Evolutionary conservation across 2,329 filamentous ascomycete species (phyloP).

Genomic region (Fusarium anthophilum): DNA sequence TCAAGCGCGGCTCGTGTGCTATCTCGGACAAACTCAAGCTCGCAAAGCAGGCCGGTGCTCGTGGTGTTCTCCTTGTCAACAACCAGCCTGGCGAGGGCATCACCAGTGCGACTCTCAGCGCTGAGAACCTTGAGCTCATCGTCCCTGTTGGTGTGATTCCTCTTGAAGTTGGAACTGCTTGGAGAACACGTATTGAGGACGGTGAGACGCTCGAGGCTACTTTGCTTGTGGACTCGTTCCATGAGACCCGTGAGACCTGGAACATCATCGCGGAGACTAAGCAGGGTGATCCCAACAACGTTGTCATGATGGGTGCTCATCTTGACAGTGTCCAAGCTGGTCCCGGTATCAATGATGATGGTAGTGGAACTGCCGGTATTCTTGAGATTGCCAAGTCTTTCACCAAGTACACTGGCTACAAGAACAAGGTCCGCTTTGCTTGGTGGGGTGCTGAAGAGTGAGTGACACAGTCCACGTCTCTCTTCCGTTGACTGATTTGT

Average conservation of each 20-base stretch:
- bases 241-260: slow-evolving; percentile 50
- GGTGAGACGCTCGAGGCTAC: slow-evolving; percentile 48
- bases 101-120: slow-evolving; percentile 63
- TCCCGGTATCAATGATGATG: slow-evolving; percentile 54
- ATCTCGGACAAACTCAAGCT: slow-evolving; percentile 56
- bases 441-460: slow-evolving; percentile 57
- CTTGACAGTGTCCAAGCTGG: slow-evolving; percentile 53
- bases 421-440: slow-evolving; percentile 55
- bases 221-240: slow-evolving; percentile 50
- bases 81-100: slow-evolving; percentile 59
- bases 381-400: slow-evolving; percentile 52
- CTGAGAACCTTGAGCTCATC: slow-evolving; percentile 48
- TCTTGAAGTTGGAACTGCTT: slow-evolving; percentile 48
- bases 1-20: slow-evolving; percentile 56
- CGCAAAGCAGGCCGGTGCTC: slow-evolving; percentile 53
- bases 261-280: slow-evolving; percentile 57
- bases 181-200: slow-evolving; percentile 46
- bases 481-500: slow-evolving; percentile 11
- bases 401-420: slow-evolving; percentile 50
- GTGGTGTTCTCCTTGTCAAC: slow-evolving; percentile 68
- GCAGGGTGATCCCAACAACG: slow-evolving; percentile 53
- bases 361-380: slow-evolving; percentile 51
- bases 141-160: slow-evolving; percentile 51
- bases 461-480: background rate
- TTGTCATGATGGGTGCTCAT: slow-evolving; percentile 55